These are phyloP conservation scores for Narthecium ossifragum DNA, from an alignment of 106 monocot genomes.

Conservation along the genomic window DNA sequence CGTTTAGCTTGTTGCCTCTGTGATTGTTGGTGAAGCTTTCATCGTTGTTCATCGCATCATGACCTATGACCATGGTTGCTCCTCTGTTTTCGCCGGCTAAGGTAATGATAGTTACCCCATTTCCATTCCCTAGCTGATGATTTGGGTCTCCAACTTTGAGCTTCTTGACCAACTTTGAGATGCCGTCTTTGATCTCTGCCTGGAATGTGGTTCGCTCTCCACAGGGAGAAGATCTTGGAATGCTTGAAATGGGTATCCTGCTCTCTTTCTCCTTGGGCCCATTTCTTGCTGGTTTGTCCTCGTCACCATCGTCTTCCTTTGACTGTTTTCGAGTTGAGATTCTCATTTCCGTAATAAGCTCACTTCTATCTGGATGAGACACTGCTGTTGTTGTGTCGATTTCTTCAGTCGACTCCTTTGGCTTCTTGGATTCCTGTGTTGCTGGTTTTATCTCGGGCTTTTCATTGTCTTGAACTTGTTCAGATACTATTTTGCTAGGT, in stretches of 20 bases:
- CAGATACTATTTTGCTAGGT: background rate
- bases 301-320: background rate
- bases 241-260: constrained; percentile 26
- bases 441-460: constrained; percentile 2
- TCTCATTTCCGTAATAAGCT: background rate
- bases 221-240: constrained; percentile 7
- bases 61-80: constrained; percentile 48
- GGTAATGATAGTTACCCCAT: constrained; percentile 45
- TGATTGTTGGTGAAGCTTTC: background rate
- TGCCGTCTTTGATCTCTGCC: constrained; percentile 44
- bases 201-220: constrained; percentile 13
- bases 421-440: background rate
- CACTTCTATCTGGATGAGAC: background rate
- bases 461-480: background rate
- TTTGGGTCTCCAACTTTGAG: constrained; percentile 19
- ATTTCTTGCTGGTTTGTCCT: background rate
- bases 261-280: background rate
- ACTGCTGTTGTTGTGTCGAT: background rate
- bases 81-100: constrained; percentile 80
- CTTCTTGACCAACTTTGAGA: constrained; percentile 33
- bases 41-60: constrained; percentile 1
- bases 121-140: constrained; percentile 12
- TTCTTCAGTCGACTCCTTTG: background rate
- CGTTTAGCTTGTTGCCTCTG: background rate
- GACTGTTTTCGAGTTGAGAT: constrained; percentile 1